Percentiles rank a stretch among this genome's conserved stretches.
phyloP scores from a whole-genome alignment of 306 rosid species.

The Citrullus mucosospermus region DNA sequence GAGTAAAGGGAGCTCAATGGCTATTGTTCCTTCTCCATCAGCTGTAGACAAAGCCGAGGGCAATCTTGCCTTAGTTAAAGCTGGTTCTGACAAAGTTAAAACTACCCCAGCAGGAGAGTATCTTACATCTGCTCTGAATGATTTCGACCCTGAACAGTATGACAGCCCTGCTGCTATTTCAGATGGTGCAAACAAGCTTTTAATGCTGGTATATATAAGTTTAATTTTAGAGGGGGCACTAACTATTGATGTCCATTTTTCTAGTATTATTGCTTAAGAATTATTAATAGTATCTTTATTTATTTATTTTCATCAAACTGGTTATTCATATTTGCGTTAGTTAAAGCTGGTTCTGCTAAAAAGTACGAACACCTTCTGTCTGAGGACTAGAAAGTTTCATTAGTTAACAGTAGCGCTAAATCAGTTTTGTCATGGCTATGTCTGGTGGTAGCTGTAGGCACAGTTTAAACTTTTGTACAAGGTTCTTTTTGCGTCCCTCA shows the following conservation, averaged over 20 bases:
- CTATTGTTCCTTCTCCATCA: conserved; percentile 48
- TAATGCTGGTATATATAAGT: conserved; percentile 77
- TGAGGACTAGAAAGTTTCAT: background rate
- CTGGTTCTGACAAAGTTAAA: conserved; percentile 54
- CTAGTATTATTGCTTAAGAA: background rate
- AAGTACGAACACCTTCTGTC: background rate
- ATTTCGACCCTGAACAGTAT: conserved; percentile 85
- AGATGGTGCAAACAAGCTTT: conserved; percentile 95
- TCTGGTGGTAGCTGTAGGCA: background rate
- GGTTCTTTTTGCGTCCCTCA: background rate
- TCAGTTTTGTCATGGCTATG: background rate
- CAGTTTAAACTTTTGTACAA: background rate
- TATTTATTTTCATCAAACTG: background rate
- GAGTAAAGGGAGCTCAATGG: conserved; percentile 34
- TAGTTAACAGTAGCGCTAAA: background rate
- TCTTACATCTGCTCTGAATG: conserved; percentile 89
- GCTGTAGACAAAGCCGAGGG: conserved; percentile 56
- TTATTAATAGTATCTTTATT: background rate
- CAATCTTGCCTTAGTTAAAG: conserved; percentile 73
- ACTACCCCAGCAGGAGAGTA: conserved; percentile 97
- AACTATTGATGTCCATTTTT: background rate
- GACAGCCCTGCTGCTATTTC: conserved; percentile 96
- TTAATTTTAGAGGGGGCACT: background rate
- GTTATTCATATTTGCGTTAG: background rate
- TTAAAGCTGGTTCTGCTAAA: background rate